Base-by-base conservation (phyloP, 352 stramenopile genomes). In the Thalassiosira hispida region DNA sequence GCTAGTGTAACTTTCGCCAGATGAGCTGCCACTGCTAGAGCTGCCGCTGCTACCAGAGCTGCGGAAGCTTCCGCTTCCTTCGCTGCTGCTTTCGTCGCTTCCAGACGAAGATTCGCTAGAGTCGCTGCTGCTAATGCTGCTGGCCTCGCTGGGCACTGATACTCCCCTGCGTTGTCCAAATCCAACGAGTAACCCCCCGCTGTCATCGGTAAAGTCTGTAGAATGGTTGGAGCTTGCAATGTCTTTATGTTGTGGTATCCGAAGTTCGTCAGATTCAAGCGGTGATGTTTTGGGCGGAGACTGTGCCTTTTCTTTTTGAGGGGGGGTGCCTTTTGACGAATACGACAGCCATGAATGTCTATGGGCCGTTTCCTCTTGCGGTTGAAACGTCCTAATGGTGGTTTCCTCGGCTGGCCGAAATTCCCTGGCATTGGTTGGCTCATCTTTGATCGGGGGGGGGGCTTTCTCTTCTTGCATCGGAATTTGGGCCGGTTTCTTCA, bases 111-210 rank as follows among this genome's bases (percentile, higher is more conserved):
- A 51, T 9, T 42, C 44, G 57, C 53, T 60, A 42, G 60, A 73
- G 49, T 53, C 46, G 47, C 68, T 67, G 61, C 71, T 80, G 40
- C 51, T 61, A 56, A 66, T 72, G 46, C 38, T 66, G 31, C 66
- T 82, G n/a, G 46, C 61, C 25, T 60, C 64, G 40, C 49, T 78
- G 18, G 18, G 47, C 4, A 62, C 12, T n/a, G 20, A 22, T 1
- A 44, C 0, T 53, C 60, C 52, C 22, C 20, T 42, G 29, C 52
- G 40, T 16, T 66, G 14, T 47, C 79, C 79, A 63, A 86, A 86
- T 11, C 79, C 79, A 61, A 86, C 79, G 31, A 86, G 61, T 38
- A 86, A 68, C 16, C 79, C 79, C 44, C 35, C 67, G 46, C 33
- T 27, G 11, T 76, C 78, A 23, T 74, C 67, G n/a, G 77, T 66